phyloP scores from a whole-genome alignment of 768 basidiomycete genomes.

The Mrakia blollopis region DNA sequence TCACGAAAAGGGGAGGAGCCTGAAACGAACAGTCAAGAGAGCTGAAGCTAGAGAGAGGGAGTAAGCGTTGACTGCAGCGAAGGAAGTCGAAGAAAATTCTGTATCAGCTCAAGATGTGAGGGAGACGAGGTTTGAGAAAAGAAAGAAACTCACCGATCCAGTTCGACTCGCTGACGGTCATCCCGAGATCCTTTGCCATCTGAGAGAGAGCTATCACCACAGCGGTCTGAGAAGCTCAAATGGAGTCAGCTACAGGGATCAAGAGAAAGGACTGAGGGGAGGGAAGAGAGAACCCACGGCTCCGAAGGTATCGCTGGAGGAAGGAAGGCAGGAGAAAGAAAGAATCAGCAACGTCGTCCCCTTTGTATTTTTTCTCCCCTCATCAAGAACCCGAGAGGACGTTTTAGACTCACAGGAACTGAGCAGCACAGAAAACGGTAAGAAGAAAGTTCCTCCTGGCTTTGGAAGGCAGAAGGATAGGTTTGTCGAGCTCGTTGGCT shows the following conservation, averaged over 20 bases:
- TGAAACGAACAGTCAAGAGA: conserved; percentile 1
- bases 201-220: background rate
- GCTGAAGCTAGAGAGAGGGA: conserved; percentile 7
- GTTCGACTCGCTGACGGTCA: conserved; percentile 5
- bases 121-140: background rate
- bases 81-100: background rate
- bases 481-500: no score
- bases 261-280: background rate
- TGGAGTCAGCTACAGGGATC: no score
- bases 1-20: background rate
- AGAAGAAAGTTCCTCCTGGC: no score
- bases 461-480: no score
- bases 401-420: no score
- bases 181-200: background rate
- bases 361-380: background rate
- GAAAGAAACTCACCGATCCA: background rate
- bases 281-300: conserved; percentile 3
- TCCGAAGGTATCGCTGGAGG: background rate
- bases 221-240: background rate
- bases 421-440: no score
- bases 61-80: conserved; percentile 9
- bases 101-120: background rate
- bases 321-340: background rate
- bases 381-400: no score
- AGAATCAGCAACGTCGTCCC: background rate